Percentiles rank a stretch among this genome's conserved stretches.
phyloP scores from a whole-genome alignment of 2,329 filamentous ascomycete genomes.

The Leptographium flavum region DNA sequence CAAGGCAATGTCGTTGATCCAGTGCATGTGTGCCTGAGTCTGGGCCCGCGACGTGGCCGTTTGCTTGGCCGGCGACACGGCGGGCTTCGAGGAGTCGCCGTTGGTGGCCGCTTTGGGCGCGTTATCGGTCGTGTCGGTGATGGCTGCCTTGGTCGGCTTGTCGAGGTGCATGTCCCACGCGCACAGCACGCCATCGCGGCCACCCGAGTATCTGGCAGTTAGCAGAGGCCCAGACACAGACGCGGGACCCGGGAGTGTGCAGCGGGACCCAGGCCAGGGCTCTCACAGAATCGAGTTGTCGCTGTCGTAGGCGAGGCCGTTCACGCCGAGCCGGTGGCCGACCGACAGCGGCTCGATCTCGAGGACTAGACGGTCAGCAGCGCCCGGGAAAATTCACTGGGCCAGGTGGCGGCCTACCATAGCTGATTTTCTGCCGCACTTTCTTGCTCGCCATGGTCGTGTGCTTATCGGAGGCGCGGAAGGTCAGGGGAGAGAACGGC shows the following conservation, averaged over 20 bases:
- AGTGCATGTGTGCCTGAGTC: constrained; percentile 73
- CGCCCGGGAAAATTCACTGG: no score
- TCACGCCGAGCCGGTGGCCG: constrained; percentile 86
- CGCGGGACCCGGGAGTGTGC: constrained; percentile 5
- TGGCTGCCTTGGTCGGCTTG: constrained; percentile 19
- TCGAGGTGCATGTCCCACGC: constrained; percentile 82
- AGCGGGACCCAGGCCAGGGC: not conserved
- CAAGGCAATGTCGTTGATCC: constrained; percentile 86
- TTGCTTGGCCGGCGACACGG: constrained; percentile 16
- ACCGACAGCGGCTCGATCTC: constrained; percentile 44
- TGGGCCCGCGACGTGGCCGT: constrained; percentile 46
- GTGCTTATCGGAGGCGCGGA: not conserved
- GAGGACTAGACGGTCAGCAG: constrained; percentile 29
- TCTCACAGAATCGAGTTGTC: constrained; percentile 75
- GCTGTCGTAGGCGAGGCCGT: constrained; percentile 79
- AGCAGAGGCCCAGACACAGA: not conserved
- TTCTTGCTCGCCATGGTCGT: constrained; percentile 43
- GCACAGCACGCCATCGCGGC: constrained; percentile 88
- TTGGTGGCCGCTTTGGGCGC: constrained; percentile 15
- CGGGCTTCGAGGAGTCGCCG: not conserved
- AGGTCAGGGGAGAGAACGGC: not conserved
- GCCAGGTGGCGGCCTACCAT: no score
- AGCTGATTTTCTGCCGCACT: constrained; percentile 51
- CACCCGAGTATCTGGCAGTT: constrained; percentile 71
- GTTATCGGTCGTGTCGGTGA: constrained; percentile 10